Evolutionary conservation across 2,329 filamentous ascomycete species (phyloP), one percentile per base, ranked within the genome.

Genomic region (Aspergillus sp.): DNA sequence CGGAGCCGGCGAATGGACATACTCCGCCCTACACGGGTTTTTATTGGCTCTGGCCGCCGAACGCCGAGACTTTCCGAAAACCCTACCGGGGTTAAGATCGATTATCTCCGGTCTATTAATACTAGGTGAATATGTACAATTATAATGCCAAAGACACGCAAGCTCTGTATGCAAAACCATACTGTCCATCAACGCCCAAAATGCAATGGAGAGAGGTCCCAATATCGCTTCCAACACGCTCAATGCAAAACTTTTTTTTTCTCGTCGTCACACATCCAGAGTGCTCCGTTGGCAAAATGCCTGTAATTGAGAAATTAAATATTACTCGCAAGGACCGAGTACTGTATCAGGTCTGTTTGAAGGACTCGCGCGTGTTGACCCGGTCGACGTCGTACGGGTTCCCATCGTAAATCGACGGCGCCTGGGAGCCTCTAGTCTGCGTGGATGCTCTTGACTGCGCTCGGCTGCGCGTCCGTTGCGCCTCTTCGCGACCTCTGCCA

Each of bases 361-460:
- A 56, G 8, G 58, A 60, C 15, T 63, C 53, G 19, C 44, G 51
- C 2, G 62, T 65, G 41, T 66, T 55, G 26, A 66, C 61, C 13
- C 61, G 53, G 33, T 66, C 63, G 36, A 66, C 54, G 36, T 62
- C 60, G 39, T 58, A 66, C 2, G 63, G 62, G 31, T 63, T 66
- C 7, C 53, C 60, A 11, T 66, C 61, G 28, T 66, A 66, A n/a
- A 53, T 43, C 19, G 42, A 44, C n/a, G 35, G 31, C 24, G 41
- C 44, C 25, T 43, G 26, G 11, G 44, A 51, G 15, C 30, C 44
- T 15, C 38, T 37, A 6, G 48, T 51, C 22, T 45, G 46, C 30
- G 43, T 49, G 3, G 51, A 56, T 11, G 53, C 42, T 31, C 47
- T 45, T 25, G 51, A 53, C 14, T 44, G 43, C 26, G 44, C 38